Evolutionary conservation across 1,284 basidiomycete genomes (phyloP), one percentile per base, ranked within the genome.

Genomic region (Ganoderma lingzhi): DNA sequence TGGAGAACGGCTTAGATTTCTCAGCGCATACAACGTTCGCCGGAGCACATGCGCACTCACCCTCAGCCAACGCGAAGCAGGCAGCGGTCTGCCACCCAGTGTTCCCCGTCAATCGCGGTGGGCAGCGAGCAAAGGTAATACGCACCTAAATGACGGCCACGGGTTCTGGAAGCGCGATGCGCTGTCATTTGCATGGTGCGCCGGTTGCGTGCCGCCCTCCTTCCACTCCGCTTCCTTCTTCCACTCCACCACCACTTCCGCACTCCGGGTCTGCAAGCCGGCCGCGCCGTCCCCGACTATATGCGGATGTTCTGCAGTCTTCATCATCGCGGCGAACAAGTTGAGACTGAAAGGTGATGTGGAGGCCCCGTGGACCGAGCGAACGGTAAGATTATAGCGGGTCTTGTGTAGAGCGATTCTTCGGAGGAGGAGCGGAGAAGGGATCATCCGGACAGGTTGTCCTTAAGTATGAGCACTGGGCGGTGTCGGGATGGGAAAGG

Each of bases 111-210:
- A 32, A 19, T 37, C 44, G 3, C 48, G 48, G 12, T 3, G 10
- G 6, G 23, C 23, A n/a, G 23, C 1, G 23, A 12, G 30, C 39
- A 23, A 37, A 23, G 45, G 42, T 1, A 15, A 53, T 5, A 63
- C 70, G 41, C 44, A 78, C 76, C 75, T 69, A 65, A 71, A 77
- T 1, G 79, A 80, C 17, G 78, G 75, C 79, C 79, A 80, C 0
- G 79, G 79, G 62, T 79, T 79, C 39, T 37, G 41, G 62, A 80
- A 80, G 58, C 67, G 71, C 37, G 78, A 75, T 66, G 42, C 39
- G 62, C 37, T 60, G 48, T 17, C 12, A 32, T 69, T 65, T 2
- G 60, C 51, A 23, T 65, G 63, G 23, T 65, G 66, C 32, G 58
- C 56, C 23, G 62, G 70, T 23, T 59, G 70, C 48, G 19, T 35